Base-by-base conservation (phyloP, 805 yeast genomes). In the Clavispora fructus region DNA sequence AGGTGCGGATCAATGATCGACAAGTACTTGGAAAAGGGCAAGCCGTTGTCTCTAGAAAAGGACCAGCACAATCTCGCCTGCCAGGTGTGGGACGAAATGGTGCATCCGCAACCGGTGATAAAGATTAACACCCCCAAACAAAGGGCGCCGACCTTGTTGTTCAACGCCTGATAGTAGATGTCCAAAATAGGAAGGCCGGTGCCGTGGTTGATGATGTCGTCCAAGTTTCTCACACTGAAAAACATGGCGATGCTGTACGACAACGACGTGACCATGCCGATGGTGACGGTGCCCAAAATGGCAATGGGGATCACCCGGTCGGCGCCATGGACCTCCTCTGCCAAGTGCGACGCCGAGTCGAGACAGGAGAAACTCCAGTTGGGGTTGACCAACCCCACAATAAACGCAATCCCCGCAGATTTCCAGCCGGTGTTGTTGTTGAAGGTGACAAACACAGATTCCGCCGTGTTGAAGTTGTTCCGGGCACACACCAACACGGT, bases 31-130 rank as follows among this genome's bases (percentile, higher is more conserved):
- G 73, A 67, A 41, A 59, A 63, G n/a, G 74, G 74, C 54, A 69
- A 63, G 11, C 74, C 74, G 46, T 67, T 64, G 62, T 69, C 74
- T 62, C 74, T 64, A 41, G 70, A 61, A 55, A 69, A 69, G 10
- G 72, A 65, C 73, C 73, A 69, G 53, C 73, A 67, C 48, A 69
- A 59, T 58, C 74, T 62, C 25, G 73, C 67, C 61, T 69, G 74
- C 73, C 73, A 69, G 23, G 74, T 69, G 57, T 68, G 73, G 40
- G 68, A 66, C 31, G 68, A 58, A 44, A 68, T 63, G 28, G 71
- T 69, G 55, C 73, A 68, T 2, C 73, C 72, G 37, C 55, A 53
- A 25, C 68, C 71, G 41, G 72, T 67, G 37, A 65, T 51, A 41
- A 67, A 59, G 28, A 69, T 60, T 44, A 69, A 58, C 27, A 58